phyloP scores from a whole-genome alignment of 495 filamentous ascomycete species.

The Oleoguttula mirabilis region DNA sequence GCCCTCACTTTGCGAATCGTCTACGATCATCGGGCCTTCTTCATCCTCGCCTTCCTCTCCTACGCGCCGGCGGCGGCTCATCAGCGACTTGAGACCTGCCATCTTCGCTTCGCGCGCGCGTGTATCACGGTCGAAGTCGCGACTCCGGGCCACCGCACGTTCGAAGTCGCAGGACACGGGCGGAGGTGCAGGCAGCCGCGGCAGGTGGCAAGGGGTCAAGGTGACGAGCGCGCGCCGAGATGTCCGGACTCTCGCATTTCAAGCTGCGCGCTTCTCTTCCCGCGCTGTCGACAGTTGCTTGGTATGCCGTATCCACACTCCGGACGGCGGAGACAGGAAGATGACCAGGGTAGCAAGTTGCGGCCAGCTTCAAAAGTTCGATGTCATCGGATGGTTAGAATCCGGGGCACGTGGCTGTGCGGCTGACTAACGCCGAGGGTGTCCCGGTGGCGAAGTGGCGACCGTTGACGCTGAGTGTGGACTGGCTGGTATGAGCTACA shows the following conservation, averaged over 20 bases:
- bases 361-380: too few relatives aligned
- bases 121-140: neutral
- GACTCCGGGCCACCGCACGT: neutral
- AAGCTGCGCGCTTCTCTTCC: neutral
- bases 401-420: too few relatives aligned
- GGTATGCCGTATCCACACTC: too few relatives aligned
- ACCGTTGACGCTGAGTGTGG: too few relatives aligned
- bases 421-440: too few relatives aligned
- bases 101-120: slow-evolving; percentile 10
- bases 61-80: slow-evolving; percentile 19
- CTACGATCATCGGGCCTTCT: slow-evolving; percentile 16
- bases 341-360: too few relatives aligned
- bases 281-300: too few relatives aligned
- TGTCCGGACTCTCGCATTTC: neutral
- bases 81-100: slow-evolving; percentile 17
- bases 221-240: neutral
- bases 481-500: too few relatives aligned
- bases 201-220: neutral
- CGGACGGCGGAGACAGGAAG: too few relatives aligned
- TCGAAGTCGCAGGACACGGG: neutral
- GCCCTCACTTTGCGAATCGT: slow-evolving; percentile 23
- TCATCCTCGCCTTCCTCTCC: slow-evolving; percentile 25
- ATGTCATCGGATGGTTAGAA: too few relatives aligned
- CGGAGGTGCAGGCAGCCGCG: neutral
- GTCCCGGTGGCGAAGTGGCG: too few relatives aligned